A percentile compares a stretch with the other conserved stretches of the same genome.
These are phyloP conservation scores for Fusarium pininemorale DNA, from an alignment of 2,329 filamentous ascomycete species.

Conservation along the genomic window DNA sequence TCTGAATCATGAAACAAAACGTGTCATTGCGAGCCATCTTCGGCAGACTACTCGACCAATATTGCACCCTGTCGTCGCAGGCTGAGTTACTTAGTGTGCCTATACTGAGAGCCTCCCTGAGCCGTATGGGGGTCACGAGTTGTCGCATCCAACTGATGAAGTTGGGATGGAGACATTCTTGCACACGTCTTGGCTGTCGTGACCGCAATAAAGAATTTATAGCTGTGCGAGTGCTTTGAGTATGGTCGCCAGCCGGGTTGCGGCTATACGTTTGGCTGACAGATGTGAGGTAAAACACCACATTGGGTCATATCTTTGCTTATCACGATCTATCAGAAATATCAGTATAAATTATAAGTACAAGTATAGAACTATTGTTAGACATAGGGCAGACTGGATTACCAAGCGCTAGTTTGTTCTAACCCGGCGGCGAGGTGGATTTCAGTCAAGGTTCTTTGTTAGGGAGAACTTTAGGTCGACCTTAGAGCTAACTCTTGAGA, in stretches of 20 bases:
- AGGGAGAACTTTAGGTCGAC: neutral
- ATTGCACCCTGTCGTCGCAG: neutral
- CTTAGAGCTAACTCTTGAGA: neutral
- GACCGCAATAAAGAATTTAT: slow-evolving; percentile 25
- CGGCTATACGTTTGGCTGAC: too few relatives aligned
- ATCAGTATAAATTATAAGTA: neutral
- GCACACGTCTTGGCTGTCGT: slow-evolving; percentile 12
- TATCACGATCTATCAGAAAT: neutral
- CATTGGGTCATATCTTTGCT: neutral
- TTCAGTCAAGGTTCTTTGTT: too few relatives aligned
- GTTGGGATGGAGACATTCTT: slow-evolving; percentile 29
- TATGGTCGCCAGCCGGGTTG: slow-evolving; percentile 17
- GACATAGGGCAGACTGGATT: neutral
- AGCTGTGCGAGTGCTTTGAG: slow-evolving; percentile 29
- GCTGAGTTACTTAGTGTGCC: neutral
- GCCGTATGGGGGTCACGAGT: slow-evolving; percentile 27
- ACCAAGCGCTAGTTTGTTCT: neutral
- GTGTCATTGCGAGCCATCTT: rapidly evolving
- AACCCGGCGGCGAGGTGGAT: neutral
- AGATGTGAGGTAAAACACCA: neutral
- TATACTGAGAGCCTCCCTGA: neutral
- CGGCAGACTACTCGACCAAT: neutral
- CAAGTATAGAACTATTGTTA: neutral
- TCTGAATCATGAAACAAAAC: rapidly evolving
- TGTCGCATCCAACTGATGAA: slow-evolving; percentile 22